These are phyloP conservation scores for Diplodia intermedia DNA, from an alignment of 2,329 filamentous ascomycete species.

Conservation along the genomic window DNA sequence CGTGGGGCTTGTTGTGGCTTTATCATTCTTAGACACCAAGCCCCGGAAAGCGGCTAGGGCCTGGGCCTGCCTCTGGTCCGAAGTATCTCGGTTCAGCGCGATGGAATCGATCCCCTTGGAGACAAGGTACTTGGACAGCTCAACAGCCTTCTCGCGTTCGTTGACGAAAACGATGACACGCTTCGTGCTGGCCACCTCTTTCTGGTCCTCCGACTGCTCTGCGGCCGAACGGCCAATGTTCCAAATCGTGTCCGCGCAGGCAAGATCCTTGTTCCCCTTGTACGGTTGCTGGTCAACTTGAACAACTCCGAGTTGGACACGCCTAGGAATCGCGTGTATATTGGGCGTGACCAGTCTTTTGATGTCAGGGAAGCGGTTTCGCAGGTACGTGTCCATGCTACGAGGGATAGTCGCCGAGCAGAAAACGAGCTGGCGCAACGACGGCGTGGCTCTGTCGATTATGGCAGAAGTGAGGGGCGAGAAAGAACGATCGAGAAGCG, in stretches of 20 bases:
- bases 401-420: constrained; percentile 96
- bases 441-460: constrained; percentile 80
- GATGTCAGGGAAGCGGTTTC: constrained; percentile 81
- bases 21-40: constrained; percentile 45
- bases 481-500: constrained; percentile 92
- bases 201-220: constrained; percentile 48
- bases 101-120: constrained; percentile 88
- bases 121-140: constrained; percentile 78
- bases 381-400: constrained; percentile 85
- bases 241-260: constrained; percentile 94
- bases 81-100: constrained; percentile 83
- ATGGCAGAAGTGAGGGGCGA: constrained; percentile 81
- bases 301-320: constrained; percentile 91
- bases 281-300: constrained; percentile 94
- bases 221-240: constrained; percentile 79
- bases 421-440: constrained; percentile 83
- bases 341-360: constrained; percentile 90
- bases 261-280: constrained; percentile 87
- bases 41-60: constrained; percentile 75
- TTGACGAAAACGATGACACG: constrained; percentile 96
- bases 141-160: constrained; percentile 85
- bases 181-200: constrained; percentile 69
- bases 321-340: constrained; percentile 90
- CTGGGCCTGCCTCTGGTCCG: constrained; percentile 77
- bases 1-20: constrained; percentile 1